Conservation (phyloP, 495 filamentous ascomycete species). For the Lindgomyces ingoldianus region DNA sequence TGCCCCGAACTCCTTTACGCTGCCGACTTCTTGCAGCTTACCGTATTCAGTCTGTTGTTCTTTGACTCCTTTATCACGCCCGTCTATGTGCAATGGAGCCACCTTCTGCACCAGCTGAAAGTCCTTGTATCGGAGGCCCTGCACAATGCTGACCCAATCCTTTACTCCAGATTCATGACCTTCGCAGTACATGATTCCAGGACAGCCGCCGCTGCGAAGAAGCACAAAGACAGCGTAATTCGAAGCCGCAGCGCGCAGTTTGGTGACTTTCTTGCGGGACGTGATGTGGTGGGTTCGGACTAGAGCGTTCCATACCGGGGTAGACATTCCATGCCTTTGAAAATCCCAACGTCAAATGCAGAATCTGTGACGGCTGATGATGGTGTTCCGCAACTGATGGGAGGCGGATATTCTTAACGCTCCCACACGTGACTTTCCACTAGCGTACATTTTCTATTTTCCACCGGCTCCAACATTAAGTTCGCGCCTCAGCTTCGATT, state of each 20-base stretch:
- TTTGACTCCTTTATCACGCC: not conserved
- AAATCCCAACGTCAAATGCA: no score
- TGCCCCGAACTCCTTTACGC: slow-evolving; percentile 44
- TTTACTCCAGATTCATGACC: slow-evolving; percentile 53
- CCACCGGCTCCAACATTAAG: no score
- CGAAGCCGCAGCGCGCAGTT: slow-evolving; percentile 63
- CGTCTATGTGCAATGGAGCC: slow-evolving; percentile 17
- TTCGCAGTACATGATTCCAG: slow-evolving; percentile 79
- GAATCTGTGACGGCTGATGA: no score
- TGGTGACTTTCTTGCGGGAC: slow-evolving; percentile 72
- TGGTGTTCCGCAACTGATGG: no score
- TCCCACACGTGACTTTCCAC: slow-evolving; percentile 9
- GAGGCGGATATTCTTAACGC: no score
- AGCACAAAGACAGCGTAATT: slow-evolving; percentile 60
- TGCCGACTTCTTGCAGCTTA: slow-evolving; percentile 38
- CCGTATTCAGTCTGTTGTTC: slow-evolving; percentile 5
- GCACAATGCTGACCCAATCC: slow-evolving; percentile 60
- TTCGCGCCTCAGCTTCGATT: not conserved
- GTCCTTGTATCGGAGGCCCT: slow-evolving; percentile 48
- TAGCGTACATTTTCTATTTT: no score
- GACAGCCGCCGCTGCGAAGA: slow-evolving; percentile 64
- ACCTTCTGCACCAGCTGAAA: slow-evolving; percentile 42
- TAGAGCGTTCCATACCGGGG: slow-evolving; percentile 52
- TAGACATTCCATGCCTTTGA: slow-evolving; percentile 24
- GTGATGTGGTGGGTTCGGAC: slow-evolving; percentile 83